Evolutionary conservation across 805 yeast genomes (phyloP).

Genomic region (Saccharomycopsis sp.): DNA sequence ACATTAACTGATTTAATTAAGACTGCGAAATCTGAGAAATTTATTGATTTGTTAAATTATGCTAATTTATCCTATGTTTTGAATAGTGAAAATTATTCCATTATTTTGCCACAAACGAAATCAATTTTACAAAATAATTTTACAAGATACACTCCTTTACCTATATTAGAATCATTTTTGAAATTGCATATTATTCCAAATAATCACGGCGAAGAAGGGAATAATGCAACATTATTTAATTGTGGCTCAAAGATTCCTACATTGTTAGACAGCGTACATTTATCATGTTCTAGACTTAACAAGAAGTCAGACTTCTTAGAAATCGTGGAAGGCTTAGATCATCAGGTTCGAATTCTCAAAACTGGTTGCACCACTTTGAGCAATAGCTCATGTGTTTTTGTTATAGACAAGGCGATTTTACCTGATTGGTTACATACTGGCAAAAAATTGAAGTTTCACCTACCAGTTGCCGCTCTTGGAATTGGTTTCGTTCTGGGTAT

Average conservation of each 20-base stretch:
- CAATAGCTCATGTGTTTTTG: conserved; percentile 45
- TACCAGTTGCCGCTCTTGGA: conserved; percentile 63
- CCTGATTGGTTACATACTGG: conserved; percentile 52
- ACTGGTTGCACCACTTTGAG: conserved; percentile 51
- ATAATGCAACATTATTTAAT: conserved; percentile 28
- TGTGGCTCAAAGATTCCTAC: conserved; percentile 44
- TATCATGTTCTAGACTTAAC: conserved; percentile 36
- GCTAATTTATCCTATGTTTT: conserved; percentile 40
- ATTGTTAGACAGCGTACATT: conserved; percentile 36
- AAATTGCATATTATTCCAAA: conserved; percentile 65
- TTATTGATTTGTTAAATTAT: conserved; percentile 38
- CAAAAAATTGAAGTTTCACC: conserved; percentile 46
- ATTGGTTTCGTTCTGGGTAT: conserved; percentile 62
- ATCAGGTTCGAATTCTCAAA: conserved; percentile 50
- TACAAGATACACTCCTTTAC: conserved; percentile 39
- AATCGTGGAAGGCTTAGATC: conserved; percentile 42
- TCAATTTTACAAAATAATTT: conserved; percentile 35
- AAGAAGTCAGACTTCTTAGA: conserved; percentile 33
- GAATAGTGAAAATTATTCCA: conserved; percentile 39
- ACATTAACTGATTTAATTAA: conserved; percentile 47
- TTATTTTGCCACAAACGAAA: conserved; percentile 64
- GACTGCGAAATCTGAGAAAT: conserved; percentile 39
- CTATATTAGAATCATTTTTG: conserved; percentile 46
- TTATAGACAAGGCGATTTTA: conserved; percentile 62
- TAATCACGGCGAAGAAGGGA: conserved; percentile 34